Evolutionary conservation across 1,139 yeast species (phyloP), one percentile per base, ranked within the genome.

Genomic region (Magnusiomyces clavatus): DNA sequence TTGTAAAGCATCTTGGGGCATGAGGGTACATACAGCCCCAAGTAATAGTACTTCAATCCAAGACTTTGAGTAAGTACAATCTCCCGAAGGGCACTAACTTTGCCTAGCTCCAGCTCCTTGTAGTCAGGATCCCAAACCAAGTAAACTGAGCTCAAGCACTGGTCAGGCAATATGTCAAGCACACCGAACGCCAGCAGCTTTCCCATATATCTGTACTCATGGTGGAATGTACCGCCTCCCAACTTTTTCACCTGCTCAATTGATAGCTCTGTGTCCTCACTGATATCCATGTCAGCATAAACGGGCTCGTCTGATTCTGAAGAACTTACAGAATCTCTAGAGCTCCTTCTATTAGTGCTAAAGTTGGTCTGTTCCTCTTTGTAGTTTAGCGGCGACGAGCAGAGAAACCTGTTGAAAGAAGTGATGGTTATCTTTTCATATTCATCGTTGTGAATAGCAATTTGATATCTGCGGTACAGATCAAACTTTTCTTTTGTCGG

Each of bases 111-210:
- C 56, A 83, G 69, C 53, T 79, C 74, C 1, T 83, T 81, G 64
- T 75, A 83, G 55, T 81, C 90, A 0, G 95, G 95, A 63, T 89
- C 94, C 87, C 95, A 88, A 16, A 89, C 80, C 61, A 89, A 85
- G 63, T 89, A 90, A 1, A 90, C 92, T 0, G 95, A 83, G 0
- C 96, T 87, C 0, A 90, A 67, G 0, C 90, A 85, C 16, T 79
- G 67, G 10, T 42, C 40, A 0, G 96, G 96, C 40, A 90, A 65
- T 37, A 89, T 71, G 65, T 90, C 97, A 31, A 86, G 64, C 0
- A 89, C 86, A 0, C 88, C 87, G 37, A 90, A 69, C 0, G 94
- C 96, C 42, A 87, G 78, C 36, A 90, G 69, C 54, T 76, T 74
- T 5, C 69, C 81, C 47, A 86, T 77, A 24, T 77, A 65, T 60